phyloP scores from a whole-genome alignment of 371 early-diverging fungal genomes.

The Mortierella sp. region DNA sequence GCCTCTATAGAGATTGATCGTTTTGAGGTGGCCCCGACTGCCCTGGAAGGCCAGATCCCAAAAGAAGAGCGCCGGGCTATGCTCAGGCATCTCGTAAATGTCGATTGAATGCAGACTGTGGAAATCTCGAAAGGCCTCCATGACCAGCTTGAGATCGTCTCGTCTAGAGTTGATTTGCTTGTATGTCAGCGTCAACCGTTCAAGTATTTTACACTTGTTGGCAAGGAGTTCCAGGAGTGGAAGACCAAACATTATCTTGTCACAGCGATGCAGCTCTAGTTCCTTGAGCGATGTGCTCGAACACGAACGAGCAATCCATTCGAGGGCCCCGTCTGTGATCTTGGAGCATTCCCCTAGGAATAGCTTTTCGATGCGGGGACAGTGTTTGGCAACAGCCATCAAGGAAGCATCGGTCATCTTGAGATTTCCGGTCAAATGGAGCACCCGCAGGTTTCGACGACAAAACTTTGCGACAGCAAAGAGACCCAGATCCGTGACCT shows the following conservation, averaged over 20 bases:
- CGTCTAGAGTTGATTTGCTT: conserved; percentile 53
- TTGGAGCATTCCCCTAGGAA: conserved; percentile 43
- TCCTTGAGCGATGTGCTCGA: conserved; percentile 39
- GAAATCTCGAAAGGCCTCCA: conserved; percentile 56
- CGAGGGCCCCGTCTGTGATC: conserved; percentile 45
- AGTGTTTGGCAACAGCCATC: conserved; percentile 45
- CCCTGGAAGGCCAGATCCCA: conserved; percentile 54
- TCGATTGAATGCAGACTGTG: conserved; percentile 24
- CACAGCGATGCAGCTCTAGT: conserved; percentile 53
- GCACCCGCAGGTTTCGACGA: conserved; percentile 43
- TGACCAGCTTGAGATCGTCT: conserved; percentile 56
- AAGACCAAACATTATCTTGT: conserved; percentile 42
- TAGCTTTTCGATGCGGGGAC: conserved; percentile 37
- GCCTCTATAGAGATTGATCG: conserved; percentile 47
- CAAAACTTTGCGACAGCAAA: conserved; percentile 54
- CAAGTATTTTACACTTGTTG: conserved; percentile 31
- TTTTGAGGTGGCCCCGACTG: conserved; percentile 27
- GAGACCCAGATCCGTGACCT: conserved; percentile 45
- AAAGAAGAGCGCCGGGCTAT: conserved; percentile 55
- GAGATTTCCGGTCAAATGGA: conserved; percentile 43
- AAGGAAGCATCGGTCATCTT: conserved; percentile 44
- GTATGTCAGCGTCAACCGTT: conserved; percentile 48
- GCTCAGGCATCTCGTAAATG: conserved; percentile 50
- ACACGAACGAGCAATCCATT: conserved; percentile 49
- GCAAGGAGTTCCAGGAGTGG: conserved; percentile 36